phyloP scores from a whole-genome alignment of 2,329 filamentous ascomycete genomes.

The Phyllachora maydis region DNA sequence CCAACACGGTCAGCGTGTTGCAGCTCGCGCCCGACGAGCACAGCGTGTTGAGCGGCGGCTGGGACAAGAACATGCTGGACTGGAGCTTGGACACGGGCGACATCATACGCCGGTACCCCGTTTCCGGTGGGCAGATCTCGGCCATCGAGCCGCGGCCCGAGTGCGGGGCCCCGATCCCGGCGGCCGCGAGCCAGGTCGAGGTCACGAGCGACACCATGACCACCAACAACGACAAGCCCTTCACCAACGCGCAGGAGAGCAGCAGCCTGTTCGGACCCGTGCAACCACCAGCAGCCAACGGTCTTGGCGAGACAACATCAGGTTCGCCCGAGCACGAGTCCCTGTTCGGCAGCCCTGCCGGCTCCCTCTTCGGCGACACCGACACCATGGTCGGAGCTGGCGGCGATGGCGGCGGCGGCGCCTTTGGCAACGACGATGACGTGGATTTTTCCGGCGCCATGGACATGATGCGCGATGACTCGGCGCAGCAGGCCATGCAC shows the following conservation, averaged over 20 bases:
- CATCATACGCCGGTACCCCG: slow-evolving; percentile 54
- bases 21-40: slow-evolving; percentile 67
- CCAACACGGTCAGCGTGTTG: slow-evolving; percentile 78
- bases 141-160: slow-evolving; percentile 70
- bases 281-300: slow-evolving; percentile 8
- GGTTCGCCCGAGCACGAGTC: slow-evolving; percentile 51
- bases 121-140: slow-evolving; percentile 66
- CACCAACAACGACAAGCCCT: slow-evolving; percentile 49
- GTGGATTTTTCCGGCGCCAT: slow-evolving; percentile 64
- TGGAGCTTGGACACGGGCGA: slow-evolving; percentile 88
- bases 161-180: slow-evolving; percentile 54
- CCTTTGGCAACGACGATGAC: slow-evolving; percentile 67
- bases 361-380: slow-evolving; percentile 76
- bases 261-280: no score
- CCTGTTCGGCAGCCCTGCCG: slow-evolving; percentile 61
- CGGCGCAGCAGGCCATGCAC: slow-evolving; percentile 15
- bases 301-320: slow-evolving; percentile 7
- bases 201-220: slow-evolving; percentile 47
- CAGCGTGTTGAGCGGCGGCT: slow-evolving; percentile 77
- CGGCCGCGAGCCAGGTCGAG: slow-evolving; percentile 40
- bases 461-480: slow-evolving; percentile 23
- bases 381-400: slow-evolving; percentile 33
- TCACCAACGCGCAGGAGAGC: slow-evolving; percentile 17
- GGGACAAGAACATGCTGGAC: slow-evolving; percentile 87
- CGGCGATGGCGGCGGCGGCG: slow-evolving; percentile 24